phyloP scores from a whole-genome alignment of 805 yeast genomes.

The Saccharomycopsis sp. region DNA sequence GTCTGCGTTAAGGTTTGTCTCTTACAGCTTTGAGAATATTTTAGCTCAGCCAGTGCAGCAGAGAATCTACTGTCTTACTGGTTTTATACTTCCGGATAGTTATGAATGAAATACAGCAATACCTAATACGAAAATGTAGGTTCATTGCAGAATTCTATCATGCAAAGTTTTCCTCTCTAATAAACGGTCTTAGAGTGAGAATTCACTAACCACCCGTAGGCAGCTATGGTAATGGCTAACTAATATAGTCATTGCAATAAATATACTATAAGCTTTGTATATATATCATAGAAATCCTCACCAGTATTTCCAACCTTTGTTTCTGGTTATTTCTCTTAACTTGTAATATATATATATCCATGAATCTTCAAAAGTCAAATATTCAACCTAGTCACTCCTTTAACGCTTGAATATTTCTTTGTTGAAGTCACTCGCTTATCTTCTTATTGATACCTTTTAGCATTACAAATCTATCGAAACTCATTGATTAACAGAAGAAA shows the following conservation, averaged over 20 bases:
- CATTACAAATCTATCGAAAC: neutral
- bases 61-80: neutral
- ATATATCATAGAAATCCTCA: neutral
- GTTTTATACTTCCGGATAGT: neutral
- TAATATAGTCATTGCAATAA: too few species aligned
- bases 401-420: neutral
- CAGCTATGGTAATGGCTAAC: too few species aligned
- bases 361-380: neutral
- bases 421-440: neutral
- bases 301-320: neutral
- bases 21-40: neutral
- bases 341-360: too few species aligned
- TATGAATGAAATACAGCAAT: neutral
- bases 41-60: neutral
- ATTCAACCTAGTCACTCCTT: neutral
- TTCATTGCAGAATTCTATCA: neutral
- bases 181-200: neutral
- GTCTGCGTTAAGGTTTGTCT: neutral
- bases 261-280: too few species aligned
- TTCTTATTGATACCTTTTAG: neutral
- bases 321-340: too few species aligned
- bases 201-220: neutral
- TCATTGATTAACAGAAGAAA: neutral
- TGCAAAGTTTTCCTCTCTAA: neutral
- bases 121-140: neutral